Percentiles rank a stretch among this genome's conserved stretches.
These are phyloP conservation scores for Penicillium simplicissimum DNA, from an alignment of 495 filamentous ascomycete genomes.

Conservation along the genomic window DNA sequence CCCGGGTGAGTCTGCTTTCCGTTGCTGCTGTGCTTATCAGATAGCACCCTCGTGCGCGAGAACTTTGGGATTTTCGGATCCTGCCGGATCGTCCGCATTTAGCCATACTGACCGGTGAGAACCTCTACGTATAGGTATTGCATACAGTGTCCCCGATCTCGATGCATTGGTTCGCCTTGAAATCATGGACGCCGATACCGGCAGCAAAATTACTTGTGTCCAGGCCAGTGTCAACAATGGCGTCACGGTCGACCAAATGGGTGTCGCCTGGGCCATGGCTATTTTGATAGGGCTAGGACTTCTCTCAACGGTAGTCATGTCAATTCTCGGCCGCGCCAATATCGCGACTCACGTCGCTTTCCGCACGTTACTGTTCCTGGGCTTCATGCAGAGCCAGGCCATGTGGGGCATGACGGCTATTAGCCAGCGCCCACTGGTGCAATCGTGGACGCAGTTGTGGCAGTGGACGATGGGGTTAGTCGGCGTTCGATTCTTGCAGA, in stretches of 20 bases:
- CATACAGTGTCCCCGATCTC: conserved; percentile 87
- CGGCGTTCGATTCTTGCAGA: conserved; percentile 76
- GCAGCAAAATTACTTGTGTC: conserved; percentile 73
- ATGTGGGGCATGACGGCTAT: conserved; percentile 84
- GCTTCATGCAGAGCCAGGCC: conserved; percentile 93
- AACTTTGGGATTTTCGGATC: not conserved
- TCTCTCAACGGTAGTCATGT: conserved; percentile 73
- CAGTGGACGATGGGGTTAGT: conserved; percentile 98
- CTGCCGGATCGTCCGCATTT: not conserved
- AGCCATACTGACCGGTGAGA: not conserved
- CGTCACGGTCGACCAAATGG: conserved; percentile 85
- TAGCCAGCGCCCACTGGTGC: conserved; percentile 80
- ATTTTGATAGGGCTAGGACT: conserved; percentile 81
- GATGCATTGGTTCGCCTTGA: conserved; percentile 79
- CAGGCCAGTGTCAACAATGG: conserved; percentile 87
- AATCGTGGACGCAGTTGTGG: conserved; percentile 96
- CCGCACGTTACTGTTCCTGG: conserved; percentile 88
- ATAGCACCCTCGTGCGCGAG: not conserved
- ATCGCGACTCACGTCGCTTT: conserved; percentile 93
- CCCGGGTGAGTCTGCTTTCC: conserved; percentile 54
- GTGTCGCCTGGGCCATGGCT: conserved; percentile 84
- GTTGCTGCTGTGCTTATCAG: not conserved
- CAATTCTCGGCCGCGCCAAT: conserved; percentile 83
- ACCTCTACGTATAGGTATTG: conserved; percentile 54
- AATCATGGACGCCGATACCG: conserved; percentile 63